phyloP scores from a whole-genome alignment of 2,329 filamentous ascomycete species.

The Xylaria sp. region DNA sequence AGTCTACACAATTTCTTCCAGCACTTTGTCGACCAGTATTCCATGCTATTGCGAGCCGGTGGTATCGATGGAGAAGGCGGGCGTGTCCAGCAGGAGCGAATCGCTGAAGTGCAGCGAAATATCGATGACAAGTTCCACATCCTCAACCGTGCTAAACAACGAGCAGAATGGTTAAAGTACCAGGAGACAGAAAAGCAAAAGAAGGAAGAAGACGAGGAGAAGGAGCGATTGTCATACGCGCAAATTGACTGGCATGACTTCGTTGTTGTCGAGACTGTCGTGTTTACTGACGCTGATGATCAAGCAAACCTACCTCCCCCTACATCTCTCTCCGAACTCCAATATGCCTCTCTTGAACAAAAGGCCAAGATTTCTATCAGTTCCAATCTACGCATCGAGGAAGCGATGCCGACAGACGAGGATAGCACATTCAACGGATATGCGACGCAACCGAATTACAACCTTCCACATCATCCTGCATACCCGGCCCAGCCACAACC shows the following conservation, averaged over 20 bases:
- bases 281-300: conserved; percentile 91
- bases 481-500: conserved; percentile 54
- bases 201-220: conserved; percentile 87
- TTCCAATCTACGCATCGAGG: conserved; percentile 87
- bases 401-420: conserved; percentile 88
- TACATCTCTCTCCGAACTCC: conserved; percentile 88
- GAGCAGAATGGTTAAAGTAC: conserved; percentile 87
- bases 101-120: conserved; percentile 79
- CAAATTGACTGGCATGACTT: conserved; percentile 99
- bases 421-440: conserved; percentile 69
- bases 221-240: conserved; percentile 79
- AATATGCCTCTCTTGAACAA: conserved; percentile 94
- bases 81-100: conserved; percentile 76
- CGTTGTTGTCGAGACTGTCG: conserved; percentile 91
- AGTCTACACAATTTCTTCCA: conserved; percentile 97
- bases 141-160: conserved; percentile 81
- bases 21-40: conserved; percentile 92
- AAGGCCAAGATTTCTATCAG: conserved; percentile 90
- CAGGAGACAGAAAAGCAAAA: conserved; percentile 87
- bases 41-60: conserved; percentile 75
- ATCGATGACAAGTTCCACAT: conserved; percentile 82
- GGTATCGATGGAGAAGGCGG: conserved; percentile 74
- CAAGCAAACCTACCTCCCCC: conserved; percentile 87
- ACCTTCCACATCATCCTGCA: conserved; percentile 59
- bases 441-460: conserved; percentile 51